Percentiles rank a stretch among this genome's conserved stretches.
Evolutionary conservation across 2,329 filamentous ascomycete genomes (phyloP).

Genomic region (Lecanicillium sp.): DNA sequence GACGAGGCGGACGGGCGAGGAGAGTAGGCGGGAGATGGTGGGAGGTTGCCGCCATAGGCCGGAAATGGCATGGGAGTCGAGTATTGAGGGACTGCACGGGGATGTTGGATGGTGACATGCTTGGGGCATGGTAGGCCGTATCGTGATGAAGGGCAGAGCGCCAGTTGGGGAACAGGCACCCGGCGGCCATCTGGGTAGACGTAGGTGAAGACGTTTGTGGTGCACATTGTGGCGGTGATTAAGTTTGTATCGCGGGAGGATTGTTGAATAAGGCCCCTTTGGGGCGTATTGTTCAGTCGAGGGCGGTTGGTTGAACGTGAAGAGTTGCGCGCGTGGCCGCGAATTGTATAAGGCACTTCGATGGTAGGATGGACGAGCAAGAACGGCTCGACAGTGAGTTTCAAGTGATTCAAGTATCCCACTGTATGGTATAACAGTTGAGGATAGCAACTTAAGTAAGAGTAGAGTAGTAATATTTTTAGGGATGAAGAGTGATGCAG

Average conservation of each 20-base stretch:
- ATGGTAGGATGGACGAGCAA: no score
- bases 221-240: conserved; percentile 38
- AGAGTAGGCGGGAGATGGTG: conserved; percentile 31
- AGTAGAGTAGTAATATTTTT: no score
- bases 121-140: conserved; percentile 33
- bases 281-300: no score
- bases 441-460: no score
- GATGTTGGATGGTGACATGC: conserved; percentile 32
- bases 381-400: no score
- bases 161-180: conserved; percentile 24
- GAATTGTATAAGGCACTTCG: no score
- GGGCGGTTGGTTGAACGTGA: no score
- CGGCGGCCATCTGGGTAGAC: conserved; percentile 36
- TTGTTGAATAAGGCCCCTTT: no score
- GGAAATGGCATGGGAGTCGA: conserved; percentile 19
- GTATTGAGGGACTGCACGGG: conserved; percentile 23
- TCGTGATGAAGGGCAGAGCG: conserved; percentile 31
- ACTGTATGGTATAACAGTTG: no score
- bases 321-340: no score
- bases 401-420: no score
- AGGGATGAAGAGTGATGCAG: no score
- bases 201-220: conserved; percentile 38
- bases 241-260: conserved; percentile 4
- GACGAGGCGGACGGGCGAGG: conserved; percentile 18
- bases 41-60: conserved; percentile 19